These are phyloP conservation scores for Caloboletus inedulis DNA, from an alignment of 1,284 basidiomycete species.

Conservation along the genomic window DNA sequence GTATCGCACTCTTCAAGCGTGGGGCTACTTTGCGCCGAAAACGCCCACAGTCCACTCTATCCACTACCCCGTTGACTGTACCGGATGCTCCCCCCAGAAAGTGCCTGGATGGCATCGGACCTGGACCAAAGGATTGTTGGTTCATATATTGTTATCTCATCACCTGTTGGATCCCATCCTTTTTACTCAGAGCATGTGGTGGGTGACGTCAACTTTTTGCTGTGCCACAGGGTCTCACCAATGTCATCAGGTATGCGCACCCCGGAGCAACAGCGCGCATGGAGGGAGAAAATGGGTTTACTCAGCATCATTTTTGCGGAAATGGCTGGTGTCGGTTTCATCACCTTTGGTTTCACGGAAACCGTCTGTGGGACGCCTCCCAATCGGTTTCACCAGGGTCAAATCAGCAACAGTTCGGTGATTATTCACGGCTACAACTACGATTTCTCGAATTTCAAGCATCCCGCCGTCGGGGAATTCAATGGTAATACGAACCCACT, in stretches of 20 bases:
- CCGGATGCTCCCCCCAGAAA: conserved; percentile 46
- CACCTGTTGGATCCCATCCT: conserved; percentile 80
- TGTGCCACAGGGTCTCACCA: conserved; percentile 6
- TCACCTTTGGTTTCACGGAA: conserved; percentile 99
- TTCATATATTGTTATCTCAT: conserved; percentile 93
- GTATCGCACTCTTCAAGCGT: conserved; percentile 83
- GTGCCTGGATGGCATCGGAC: conserved; percentile 70
- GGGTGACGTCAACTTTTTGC: conserved; percentile 30
- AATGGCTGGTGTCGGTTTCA: conserved; percentile 94
- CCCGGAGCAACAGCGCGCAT: conserved; percentile 93
- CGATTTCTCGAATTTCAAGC: conserved; percentile 83
- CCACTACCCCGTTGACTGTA: conserved; percentile 35
- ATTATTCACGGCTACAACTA: conserved; percentile 94
- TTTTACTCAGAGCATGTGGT: conserved; percentile 68
- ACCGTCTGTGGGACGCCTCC: conserved; percentile 86
- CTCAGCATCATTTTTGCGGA: conserved; percentile 74
- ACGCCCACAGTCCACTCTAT: conserved; percentile 46
- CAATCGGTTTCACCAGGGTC: conserved; percentile 77
- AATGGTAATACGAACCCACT: conserved; percentile 82
- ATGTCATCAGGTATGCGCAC: conserved; percentile 71
- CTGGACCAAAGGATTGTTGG: conserved; percentile 90
- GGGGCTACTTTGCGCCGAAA: conserved; percentile 74
- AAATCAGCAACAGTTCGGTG: conserved; percentile 77
- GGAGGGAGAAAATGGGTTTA: conserved; percentile 98
- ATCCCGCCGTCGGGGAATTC: conserved; percentile 71